Evolutionary conservation across 306 rosid genomes (phyloP).

Genomic region (Ziziphus jujuba): DNA sequence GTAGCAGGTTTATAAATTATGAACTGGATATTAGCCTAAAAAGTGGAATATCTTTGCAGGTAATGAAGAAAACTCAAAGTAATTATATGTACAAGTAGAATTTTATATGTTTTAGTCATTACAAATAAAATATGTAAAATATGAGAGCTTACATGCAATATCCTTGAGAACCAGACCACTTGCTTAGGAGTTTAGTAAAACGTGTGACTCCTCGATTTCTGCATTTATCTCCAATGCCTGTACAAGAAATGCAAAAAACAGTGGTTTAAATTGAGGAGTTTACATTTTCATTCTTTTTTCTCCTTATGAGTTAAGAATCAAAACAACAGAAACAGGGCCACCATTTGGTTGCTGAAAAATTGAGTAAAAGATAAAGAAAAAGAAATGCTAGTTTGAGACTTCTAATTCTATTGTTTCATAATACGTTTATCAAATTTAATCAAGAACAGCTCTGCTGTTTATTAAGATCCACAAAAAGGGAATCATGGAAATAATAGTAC

Average conservation of each 20-base stretch:
- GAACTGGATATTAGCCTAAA: background rate
- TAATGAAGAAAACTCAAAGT: background rate
- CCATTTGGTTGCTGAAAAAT: too few species aligned
- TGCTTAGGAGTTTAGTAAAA: slow-evolving; percentile 45
- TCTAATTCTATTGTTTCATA: too few species aligned
- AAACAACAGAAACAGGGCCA: too few species aligned
- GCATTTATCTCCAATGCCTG: slow-evolving; percentile 65
- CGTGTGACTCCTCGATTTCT: slow-evolving; percentile 31
- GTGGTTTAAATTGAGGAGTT: too few species aligned
- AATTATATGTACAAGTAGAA: background rate
- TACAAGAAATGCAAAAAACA: slow-evolving; percentile 17
- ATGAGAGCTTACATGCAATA: slow-evolving; percentile 54
- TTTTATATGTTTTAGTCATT: background rate
- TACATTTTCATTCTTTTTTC: too few species aligned
- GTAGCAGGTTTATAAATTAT: background rate
- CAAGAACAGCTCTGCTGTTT: too few species aligned
- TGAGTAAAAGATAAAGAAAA: too few species aligned
- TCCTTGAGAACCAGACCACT: slow-evolving; percentile 71
- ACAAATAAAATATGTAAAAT: background rate
- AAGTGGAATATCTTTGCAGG: background rate
- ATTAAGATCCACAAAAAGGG: too few species aligned
- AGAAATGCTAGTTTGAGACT: too few species aligned
- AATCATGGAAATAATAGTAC: too few species aligned
- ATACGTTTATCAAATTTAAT: too few species aligned
- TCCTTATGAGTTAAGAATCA: too few species aligned